These are phyloP conservation scores for Suillus spraguei DNA, from an alignment of 768 basidiomycete genomes.

Conservation along the genomic window DNA sequence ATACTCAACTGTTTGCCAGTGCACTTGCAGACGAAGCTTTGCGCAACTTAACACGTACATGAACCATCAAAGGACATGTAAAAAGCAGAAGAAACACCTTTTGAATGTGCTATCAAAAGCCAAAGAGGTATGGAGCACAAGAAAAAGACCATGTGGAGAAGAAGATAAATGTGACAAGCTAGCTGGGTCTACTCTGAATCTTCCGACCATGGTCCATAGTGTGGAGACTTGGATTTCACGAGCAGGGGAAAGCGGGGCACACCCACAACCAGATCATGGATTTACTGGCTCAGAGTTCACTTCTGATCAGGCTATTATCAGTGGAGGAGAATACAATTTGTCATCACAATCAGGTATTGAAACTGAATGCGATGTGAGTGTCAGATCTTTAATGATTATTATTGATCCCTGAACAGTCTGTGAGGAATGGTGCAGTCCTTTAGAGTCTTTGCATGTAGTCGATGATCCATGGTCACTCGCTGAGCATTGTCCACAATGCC, in stretches of 20 bases:
- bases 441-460: background rate
- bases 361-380: background rate
- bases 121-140: background rate
- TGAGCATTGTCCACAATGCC: background rate
- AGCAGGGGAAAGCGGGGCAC: background rate
- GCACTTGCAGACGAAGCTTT: background rate
- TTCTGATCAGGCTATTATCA: background rate
- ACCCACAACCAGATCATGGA: background rate
- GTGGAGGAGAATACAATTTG: background rate
- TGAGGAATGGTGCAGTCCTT: background rate
- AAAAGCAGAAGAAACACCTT: background rate
- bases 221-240: too few relatives aligned
- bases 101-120: slow-evolving; percentile 6
- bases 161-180: background rate
- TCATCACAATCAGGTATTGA: too few relatives aligned
- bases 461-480: slow-evolving; percentile 6
- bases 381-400: background rate
- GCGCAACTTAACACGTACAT: background rate
- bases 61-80: background rate
- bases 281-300: background rate
- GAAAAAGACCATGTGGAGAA: background rate
- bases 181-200: too few relatives aligned
- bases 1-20: background rate
- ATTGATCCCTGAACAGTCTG: background rate
- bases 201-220: too few relatives aligned